phyloP scores from a whole-genome alignment of 2,329 filamentous ascomycete genomes.

The Lachnellula willkommii region DNA sequence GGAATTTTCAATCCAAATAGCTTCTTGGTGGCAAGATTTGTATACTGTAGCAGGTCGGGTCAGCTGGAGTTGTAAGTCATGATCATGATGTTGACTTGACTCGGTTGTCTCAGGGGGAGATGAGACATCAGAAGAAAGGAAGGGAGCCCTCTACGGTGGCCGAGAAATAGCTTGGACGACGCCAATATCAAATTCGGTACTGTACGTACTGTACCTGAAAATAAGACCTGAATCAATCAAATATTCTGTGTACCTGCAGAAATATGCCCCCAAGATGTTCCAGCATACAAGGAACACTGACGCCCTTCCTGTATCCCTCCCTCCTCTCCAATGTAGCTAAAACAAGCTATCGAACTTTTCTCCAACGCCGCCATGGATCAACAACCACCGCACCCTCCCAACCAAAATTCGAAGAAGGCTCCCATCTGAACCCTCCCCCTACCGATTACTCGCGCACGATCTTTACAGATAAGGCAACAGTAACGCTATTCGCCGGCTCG shows the following conservation, averaged over 20 bases:
- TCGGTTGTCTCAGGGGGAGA: neutral
- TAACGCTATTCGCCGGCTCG: conserved; percentile 71
- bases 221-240: neutral
- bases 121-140: neutral
- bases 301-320: conserved; percentile 32
- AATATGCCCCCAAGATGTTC: conserved; percentile 31
- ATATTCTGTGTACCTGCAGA: neutral
- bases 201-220: neutral
- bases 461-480: conserved; percentile 79
- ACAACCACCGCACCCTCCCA: conserved; percentile 9
- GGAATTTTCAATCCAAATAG: too few relatives aligned
- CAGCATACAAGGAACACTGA: conserved; percentile 25
- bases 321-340: conserved; percentile 17
- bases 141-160: conserved; percentile 1
- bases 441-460: conserved; percentile 78
- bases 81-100: neutral
- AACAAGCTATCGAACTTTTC: conserved; percentile 7
- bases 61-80: neutral
- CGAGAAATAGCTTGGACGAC: neutral
- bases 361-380: conserved; percentile 18
- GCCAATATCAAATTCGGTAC: conserved; percentile 3
- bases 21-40: too few relatives aligned
- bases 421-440: conserved; percentile 72
- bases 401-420: conserved; percentile 24
- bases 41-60: too few relatives aligned